A percentile compares a stretch with the other conserved stretches of the same genome.
phyloP scores from a whole-genome alignment of 2,329 filamentous ascomycete genomes.

The Ophiosphaerella narmari region DNA sequence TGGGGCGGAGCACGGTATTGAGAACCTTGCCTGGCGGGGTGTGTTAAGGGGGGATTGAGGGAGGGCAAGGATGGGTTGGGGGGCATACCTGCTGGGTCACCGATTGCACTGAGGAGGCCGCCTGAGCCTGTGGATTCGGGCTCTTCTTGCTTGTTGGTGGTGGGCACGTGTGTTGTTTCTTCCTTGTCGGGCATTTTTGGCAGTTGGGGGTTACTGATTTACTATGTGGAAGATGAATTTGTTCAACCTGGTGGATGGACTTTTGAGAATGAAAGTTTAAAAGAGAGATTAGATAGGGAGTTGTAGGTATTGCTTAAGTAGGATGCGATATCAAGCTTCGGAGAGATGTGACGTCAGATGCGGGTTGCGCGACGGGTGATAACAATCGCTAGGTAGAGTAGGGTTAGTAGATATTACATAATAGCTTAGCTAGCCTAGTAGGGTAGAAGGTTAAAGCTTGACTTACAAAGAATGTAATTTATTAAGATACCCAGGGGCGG shows the following conservation, averaged over 20 bases:
- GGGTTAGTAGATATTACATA: not conserved
- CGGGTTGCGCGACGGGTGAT: not conserved
- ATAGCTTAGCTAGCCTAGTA: too few relatives aligned
- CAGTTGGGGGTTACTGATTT: not conserved
- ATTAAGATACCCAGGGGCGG: too few relatives aligned
- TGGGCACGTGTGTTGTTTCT: conserved; percentile 33
- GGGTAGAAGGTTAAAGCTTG: too few relatives aligned
- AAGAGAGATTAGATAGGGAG: conserved; percentile 2
- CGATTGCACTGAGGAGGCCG: conserved; percentile 35
- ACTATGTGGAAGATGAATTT: not conserved
- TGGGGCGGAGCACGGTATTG: conserved; percentile 43
- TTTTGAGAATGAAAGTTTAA: not conserved
- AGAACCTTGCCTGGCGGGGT: conserved; percentile 40
- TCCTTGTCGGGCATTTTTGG: not conserved
- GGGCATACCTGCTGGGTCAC: conserved; percentile 38
- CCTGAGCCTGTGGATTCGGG: conserved; percentile 24
- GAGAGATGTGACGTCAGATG: conserved; percentile 4
- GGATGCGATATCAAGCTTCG: conserved; percentile 4
- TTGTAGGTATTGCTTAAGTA: not conserved
- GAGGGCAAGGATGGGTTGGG: not conserved
- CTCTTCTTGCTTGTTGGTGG: conserved; percentile 21
- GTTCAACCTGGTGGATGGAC: not conserved
- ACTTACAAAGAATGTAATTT: too few relatives aligned
- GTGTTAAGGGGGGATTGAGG: not conserved
- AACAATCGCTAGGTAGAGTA: not conserved